Evolutionary conservation across 2,329 filamentous ascomycete genomes (phyloP), one percentile per base, ranked within the genome.

Genomic region (Colletotrichum destructivum): DNA sequence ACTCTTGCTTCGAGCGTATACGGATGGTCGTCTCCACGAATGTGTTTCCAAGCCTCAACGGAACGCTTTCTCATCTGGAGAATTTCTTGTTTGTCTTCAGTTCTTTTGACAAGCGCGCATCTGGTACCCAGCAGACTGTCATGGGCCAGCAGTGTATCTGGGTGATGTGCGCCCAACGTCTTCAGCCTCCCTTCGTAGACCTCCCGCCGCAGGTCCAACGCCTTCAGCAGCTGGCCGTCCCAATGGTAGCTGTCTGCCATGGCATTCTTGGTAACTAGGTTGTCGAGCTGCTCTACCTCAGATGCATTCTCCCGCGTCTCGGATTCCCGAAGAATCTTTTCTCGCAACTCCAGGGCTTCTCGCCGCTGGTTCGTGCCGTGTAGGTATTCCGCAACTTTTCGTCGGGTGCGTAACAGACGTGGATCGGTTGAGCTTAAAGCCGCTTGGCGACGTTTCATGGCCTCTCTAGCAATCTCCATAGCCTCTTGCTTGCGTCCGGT

Each of bases 191-290:
- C 12, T 5, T 35, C 5, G 23, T 66, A 57, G 9, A 66, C 54
- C 0, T 57, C 31, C 8, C 42, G 12, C 2, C 62, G 62, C 38
- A 66, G 2, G 3, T 11, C 11, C 4, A 51, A 8, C 0, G 62
- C 52, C n/a, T 49, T 18, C 1, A 49, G 52, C 3, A 66, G n/a
- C 11, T n/a, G 26, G 8, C 62, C 52, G 31, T 66, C 11, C 62
- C 62, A 66, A 7, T 51, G 52, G 7, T 59, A 59, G 15, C 62
- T 57, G 31, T 66, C 62, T 2, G 52, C 52, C 42, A 66, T 13
- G 3, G 62, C 62, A n/a, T 13, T 49, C 18, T 18, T 40, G 5
- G 62, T 46, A 2, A 42, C 42, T 4, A 57, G 5, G 1, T 18
- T 18, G 9, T 56, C 40, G 8, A 65, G 52, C 4, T 11, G 23